Conservation (phyloP, 768 basidiomycete genomes). For the Suillus lakei region DNA sequence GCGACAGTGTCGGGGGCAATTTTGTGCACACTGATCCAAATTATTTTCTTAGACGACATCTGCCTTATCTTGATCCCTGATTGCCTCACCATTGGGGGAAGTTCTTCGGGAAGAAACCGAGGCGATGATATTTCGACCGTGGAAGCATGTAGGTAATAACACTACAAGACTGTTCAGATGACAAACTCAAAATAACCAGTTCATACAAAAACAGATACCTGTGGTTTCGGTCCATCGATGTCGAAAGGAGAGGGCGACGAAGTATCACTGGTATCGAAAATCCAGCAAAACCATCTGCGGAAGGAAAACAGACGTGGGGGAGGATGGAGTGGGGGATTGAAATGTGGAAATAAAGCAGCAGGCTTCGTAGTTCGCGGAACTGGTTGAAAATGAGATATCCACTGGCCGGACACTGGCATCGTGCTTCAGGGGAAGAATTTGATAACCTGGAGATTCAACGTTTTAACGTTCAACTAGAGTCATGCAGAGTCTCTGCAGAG, state of each 20-base stretch:
- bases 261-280: neutral
- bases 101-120: neutral
- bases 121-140: conserved; percentile 1
- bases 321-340: neutral
- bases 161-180: neutral
- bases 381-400: no score
- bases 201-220: neutral
- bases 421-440: no score
- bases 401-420: no score
- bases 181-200: neutral
- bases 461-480: no score
- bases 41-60: no score
- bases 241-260: neutral
- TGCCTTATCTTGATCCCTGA: no score
- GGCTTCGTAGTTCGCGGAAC: no score
- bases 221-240: neutral
- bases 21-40: neutral
- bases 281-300: neutral
- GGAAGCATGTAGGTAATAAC: neutral
- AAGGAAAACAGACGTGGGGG: neutral
- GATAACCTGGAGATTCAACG: no score
- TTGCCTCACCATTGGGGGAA: neutral
- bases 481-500: no score
- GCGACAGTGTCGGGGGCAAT: neutral
- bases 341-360: neutral